Percentiles rank a stretch among this genome's conserved stretches.
These are phyloP conservation scores for Bryoerythrophyllum caledonicum DNA, from an alignment of 225 moss, liverwort and hornwort genomes.

Conservation along the genomic window DNA sequence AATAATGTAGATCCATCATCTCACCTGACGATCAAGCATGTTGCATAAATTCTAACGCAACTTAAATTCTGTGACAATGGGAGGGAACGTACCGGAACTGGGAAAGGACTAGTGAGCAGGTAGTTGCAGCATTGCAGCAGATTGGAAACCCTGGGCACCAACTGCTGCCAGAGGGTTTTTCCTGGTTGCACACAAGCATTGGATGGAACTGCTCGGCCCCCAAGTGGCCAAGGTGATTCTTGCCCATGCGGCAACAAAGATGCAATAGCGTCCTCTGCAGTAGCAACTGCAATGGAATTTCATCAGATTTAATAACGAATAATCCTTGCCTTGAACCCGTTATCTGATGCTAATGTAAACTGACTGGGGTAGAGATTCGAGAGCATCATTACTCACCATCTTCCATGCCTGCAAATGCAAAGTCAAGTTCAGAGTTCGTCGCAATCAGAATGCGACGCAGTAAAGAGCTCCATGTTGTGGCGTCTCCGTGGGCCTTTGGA, in stretches of 20 bases:
- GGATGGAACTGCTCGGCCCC: constrained; percentile 73
- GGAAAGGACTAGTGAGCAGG: constrained; percentile 83
- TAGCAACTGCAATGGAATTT: constrained; percentile 51
- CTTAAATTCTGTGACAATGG: background rate
- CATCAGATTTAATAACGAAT: constrained; percentile 1
- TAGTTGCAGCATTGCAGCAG: constrained; percentile 93
- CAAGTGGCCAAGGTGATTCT: constrained; percentile 92
- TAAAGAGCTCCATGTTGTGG: constrained; percentile 89
- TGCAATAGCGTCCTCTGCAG: constrained; percentile 89
- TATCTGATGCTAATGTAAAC: background rate
- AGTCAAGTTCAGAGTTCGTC: constrained; percentile 92
- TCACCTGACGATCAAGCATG: constrained; percentile 1
- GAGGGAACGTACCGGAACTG: constrained; percentile 72
- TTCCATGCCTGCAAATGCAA: constrained; percentile 97
- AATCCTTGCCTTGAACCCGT: background rate
- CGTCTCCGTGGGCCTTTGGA: constrained; percentile 95
- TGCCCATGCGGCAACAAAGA: constrained; percentile 81
- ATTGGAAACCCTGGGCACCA: constrained; percentile 85
- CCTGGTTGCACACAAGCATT: constrained; percentile 73
- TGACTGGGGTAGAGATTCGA: background rate
- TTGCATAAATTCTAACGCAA: background rate
- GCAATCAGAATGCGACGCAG: constrained; percentile 95
- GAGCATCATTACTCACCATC: constrained; percentile 57
- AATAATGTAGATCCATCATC: background rate
- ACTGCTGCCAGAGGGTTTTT: constrained; percentile 86